Percentiles rank a stretch among this genome's conserved stretches.
Conservation (phyloP, 139 green algal genomes). For the Chlorella sp. region DNA sequence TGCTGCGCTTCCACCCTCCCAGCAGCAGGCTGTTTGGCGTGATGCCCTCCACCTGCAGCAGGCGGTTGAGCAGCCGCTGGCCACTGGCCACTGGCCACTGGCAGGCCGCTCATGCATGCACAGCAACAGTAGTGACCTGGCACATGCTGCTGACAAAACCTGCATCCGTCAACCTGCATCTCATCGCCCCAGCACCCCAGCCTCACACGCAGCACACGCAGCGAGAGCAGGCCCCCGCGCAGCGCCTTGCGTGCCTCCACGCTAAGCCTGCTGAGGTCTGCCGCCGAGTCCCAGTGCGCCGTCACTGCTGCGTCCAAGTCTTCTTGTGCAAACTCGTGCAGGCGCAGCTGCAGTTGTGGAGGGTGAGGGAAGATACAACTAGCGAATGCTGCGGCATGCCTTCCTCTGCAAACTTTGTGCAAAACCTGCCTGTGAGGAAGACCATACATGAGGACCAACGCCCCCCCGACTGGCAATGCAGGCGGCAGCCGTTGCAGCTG, state of each 20-base stretch:
- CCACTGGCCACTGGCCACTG: too few species aligned
- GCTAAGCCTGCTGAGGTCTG: neutral
- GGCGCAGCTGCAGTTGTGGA: neutral
- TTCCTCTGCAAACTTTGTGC: neutral
- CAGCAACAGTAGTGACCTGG: too few species aligned
- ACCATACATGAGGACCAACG: neutral
- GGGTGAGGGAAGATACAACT: neutral
- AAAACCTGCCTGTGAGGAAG: too few species aligned
- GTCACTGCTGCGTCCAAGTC: neutral
- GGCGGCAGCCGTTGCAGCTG: too few species aligned
- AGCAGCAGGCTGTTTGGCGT: neutral
- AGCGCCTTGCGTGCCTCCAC: conserved; percentile 2
- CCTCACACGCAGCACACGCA: conserved; percentile 14
- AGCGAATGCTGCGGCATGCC: neutral
- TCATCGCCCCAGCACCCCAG: neutral
- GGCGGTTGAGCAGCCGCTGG: too few species aligned
- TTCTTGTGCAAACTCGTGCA: neutral
- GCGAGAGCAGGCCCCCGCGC: conserved; percentile 1
- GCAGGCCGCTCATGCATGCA: too few species aligned
- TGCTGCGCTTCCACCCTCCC: conserved; percentile 7
- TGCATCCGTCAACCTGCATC: too few species aligned
- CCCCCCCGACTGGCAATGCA: too few species aligned
- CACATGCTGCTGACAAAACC: too few species aligned
- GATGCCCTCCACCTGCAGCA: conserved; percentile 14
- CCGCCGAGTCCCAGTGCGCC: neutral